Evolutionary conservation across 2,329 filamentous ascomycete species (phyloP), one percentile per base, ranked within the genome.

Genomic region (Trichoderma breve): DNA sequence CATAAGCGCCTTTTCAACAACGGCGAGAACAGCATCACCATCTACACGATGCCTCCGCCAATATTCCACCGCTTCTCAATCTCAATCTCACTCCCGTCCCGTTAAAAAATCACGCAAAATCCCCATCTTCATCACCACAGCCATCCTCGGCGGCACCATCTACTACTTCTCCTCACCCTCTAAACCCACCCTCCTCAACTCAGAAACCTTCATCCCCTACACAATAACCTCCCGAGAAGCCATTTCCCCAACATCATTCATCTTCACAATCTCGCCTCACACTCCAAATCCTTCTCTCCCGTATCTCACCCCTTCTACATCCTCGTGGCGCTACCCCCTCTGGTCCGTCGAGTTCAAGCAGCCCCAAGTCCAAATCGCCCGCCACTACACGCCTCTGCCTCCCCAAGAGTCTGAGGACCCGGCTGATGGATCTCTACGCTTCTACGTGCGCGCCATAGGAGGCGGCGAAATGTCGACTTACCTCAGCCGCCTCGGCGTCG

Each of bases 281-380:
- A 76, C 74, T 1, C 76, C 75, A 0, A 77, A 79, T 64, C 74
- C 79, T 6, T 71, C 72, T 47, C 77, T 74, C 2, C 80, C 76
- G 11, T 79, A 79, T 69, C 64, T 83, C n/a, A 47, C 73, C 21
- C 73, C 76, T 26, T 47, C 73, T n/a, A 73, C 76, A 3, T 70
- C 73, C 18, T 55, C 71, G 74, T 82, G 82, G 82, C 75, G 74
- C 12, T 74, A 88, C 71, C 92, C 92, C 5, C 86, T 97, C 55
- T 97, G 94, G 92, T 94, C 92, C 74, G 91, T 98, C 39, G 92
- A 98, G 83, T 90, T 97, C 78, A 97, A 97, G 83, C 96, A 98
- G 83, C 96, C 96, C 2, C 91, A 97, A 80, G 83, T 98, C 71
- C 95, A 98, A 82, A 97, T 99, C 76, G 93, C 93, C 57, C 85